Percentiles rank a stretch among this genome's conserved stretches.
These are phyloP conservation scores for Cordyceps cateniannulata DNA, from an alignment of 2,329 filamentous ascomycete genomes.

Conservation along the genomic window DNA sequence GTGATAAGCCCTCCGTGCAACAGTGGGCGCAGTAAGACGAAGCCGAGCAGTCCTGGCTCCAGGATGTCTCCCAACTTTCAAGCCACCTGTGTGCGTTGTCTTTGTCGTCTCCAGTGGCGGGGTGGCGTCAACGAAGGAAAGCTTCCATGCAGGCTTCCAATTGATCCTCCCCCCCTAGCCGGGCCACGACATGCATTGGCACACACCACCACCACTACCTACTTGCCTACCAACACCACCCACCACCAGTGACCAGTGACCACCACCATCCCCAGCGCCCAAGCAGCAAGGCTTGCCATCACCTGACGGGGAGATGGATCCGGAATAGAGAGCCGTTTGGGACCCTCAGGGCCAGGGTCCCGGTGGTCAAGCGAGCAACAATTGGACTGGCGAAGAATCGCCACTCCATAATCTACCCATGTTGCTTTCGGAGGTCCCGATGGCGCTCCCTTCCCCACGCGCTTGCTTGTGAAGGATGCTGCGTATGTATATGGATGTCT, in stretches of 20 bases:
- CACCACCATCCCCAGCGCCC: not conserved
- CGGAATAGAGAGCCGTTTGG: constrained; percentile 3
- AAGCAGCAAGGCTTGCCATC: constrained; percentile 1
- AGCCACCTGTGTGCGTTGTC: constrained; percentile 1
- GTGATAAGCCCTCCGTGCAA: constrained; percentile 1
- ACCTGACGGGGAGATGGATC: constrained; percentile 8
- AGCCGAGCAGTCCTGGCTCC: not conserved
- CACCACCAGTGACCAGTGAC: too few relatives aligned
- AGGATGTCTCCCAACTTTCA: not conserved
- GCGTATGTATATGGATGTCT: not conserved
- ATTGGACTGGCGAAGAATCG: not conserved
- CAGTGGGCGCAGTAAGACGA: not conserved
- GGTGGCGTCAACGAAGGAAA: constrained; percentile 7
- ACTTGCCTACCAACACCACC: not conserved
- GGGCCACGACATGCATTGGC: not conserved
- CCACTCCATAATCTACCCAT: not conserved
- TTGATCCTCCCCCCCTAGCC: not conserved
- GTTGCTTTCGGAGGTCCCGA: constrained; percentile 1
- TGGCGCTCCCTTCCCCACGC: constrained; percentile 1
- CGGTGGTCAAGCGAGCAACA: not conserved
- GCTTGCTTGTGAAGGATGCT: not conserved
- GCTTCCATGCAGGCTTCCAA: constrained; percentile 11
- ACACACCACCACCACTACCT: not conserved
- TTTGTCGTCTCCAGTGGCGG: not conserved
- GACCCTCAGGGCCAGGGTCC: not conserved